Base-by-base conservation (phyloP, 2,329 filamentous ascomycete genomes). In the Colletotrichum shisoi region DNA sequence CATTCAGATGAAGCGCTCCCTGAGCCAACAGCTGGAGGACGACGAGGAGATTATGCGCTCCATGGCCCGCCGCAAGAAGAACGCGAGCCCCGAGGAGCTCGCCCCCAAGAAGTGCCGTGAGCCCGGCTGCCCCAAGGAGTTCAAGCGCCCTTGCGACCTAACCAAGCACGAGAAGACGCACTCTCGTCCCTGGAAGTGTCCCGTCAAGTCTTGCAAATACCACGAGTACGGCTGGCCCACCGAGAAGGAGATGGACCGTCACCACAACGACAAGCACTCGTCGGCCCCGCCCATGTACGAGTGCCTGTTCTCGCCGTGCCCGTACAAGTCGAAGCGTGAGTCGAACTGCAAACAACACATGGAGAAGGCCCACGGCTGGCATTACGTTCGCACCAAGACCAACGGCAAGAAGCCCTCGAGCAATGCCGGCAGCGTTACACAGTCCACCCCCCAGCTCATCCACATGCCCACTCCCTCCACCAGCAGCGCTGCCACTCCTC, bases 91-190 rank as follows among this genome's bases (percentile, higher is more conserved):
- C 6, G 92, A 94, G 79, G 91, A 96, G 78, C 88, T 94, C 57
- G 89, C 92, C 54, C 91, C 87, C 63, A 89, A 94, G 80, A 88
- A 87, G 73, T 96, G 93, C 83, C 85, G 85, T 70, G 87, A 93
- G 75, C 82, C 83, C 5, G 87, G 87, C 46, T 98, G 94, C 81
- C 89, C 87, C 78, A 97, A 97, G 81, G 88, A 94, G 78, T 98
- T 98, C 83, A 96, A 95, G 80, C 90, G 95, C 69, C 93, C 93
- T n/a, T 98, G 95, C 79, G 95, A 99, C 77, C 83, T 98, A 67
- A 97, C 93, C 71, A 98, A 98, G 84, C 95, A 99, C 80, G 91
- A 96, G 81, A 99, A 98, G 84, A 98, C 94, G 0, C 95, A 99
- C 78, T 93, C 92, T 63, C 91, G 95, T 42, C 95, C 94, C 11